Percentiles rank a stretch among this genome's conserved stretches.
These are phyloP conservation scores for Wickerhamomyces alni DNA, from an alignment of 805 yeast genomes.

Conservation along the genomic window DNA sequence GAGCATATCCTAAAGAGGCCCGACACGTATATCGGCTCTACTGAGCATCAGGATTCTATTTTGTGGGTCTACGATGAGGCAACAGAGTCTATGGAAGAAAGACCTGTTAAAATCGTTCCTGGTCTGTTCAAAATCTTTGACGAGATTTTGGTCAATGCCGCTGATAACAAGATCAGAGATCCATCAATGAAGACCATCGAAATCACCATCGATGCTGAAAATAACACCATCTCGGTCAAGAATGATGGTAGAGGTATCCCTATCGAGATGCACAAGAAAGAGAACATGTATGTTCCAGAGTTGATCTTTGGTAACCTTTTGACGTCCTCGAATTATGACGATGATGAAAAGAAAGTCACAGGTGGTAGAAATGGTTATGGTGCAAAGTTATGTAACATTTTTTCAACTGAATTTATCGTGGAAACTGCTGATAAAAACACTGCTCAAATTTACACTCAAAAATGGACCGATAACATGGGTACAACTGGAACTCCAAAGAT, in stretches of 20 bases:
- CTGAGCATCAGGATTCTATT: conserved; percentile 69
- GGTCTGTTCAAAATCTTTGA: conserved; percentile 95
- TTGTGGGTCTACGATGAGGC: conserved; percentile 84
- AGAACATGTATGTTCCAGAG: conserved; percentile 90
- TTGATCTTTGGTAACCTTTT: conserved; percentile 91
- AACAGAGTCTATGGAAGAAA: conserved; percentile 51
- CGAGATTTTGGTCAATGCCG: conserved; percentile 96
- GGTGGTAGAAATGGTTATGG: conserved; percentile 99
- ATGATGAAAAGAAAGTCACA: conserved; percentile 88
- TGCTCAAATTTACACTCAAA: conserved; percentile 65
- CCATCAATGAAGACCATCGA: conserved; percentile 81
- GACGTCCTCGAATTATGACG: conserved; percentile 95
- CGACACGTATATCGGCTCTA: conserved; percentile 95
- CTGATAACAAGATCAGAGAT: conserved; percentile 96
- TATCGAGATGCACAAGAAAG: conserved; percentile 86
- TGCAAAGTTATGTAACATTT: conserved; percentile 94
- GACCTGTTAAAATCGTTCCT: conserved; percentile 77
- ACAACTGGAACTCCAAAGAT: conserved; percentile 72
- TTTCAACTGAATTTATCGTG: conserved; percentile 77
- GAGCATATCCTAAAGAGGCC: conserved; percentile 97
- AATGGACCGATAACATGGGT: conserved; percentile 86
- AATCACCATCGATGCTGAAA: conserved; percentile 74
- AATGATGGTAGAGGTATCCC: conserved; percentile 97
- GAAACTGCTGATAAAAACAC: conserved; percentile 80
- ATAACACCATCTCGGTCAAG: conserved; percentile 68